These are phyloP conservation scores for Dothideomycetes sp. DNA, from an alignment of 2,329 filamentous ascomycete species.

Conservation along the genomic window DNA sequence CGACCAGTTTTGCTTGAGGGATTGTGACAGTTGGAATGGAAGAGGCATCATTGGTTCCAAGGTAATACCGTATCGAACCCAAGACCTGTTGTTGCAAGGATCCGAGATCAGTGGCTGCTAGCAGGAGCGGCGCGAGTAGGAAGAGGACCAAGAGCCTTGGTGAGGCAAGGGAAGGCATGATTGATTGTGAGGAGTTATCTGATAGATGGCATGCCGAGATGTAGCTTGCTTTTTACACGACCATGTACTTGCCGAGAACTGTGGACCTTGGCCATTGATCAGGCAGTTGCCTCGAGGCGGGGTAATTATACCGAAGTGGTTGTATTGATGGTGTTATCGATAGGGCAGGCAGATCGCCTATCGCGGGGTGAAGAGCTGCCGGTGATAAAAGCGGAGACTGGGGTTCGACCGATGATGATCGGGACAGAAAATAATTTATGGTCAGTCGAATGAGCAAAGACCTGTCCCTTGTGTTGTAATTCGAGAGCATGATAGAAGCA, in stretches of 20 bases:
- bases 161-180: not conserved
- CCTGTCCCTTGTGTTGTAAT: too few relatives aligned
- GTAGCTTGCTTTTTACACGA: not conserved
- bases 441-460: too few relatives aligned
- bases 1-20: constrained; percentile 19
- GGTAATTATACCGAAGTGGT: not conserved
- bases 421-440: too few relatives aligned
- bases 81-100: constrained; percentile 7
- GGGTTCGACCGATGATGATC: too few relatives aligned
- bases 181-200: not conserved
- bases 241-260: not conserved
- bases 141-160: not conserved
- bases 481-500: too few relatives aligned
- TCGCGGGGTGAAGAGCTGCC: constrained; percentile 2
- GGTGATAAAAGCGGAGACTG: too few relatives aligned
- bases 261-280: not conserved
- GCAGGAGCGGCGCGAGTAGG: not conserved
- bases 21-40: constrained; percentile 14
- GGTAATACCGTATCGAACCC: not conserved
- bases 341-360: constrained; percentile 3
- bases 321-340: constrained; percentile 4
- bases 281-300: too few relatives aligned
- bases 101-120: not conserved
- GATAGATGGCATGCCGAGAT: not conserved
- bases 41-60: not conserved